These are phyloP conservation scores for Hypoxylon sp. DNA, from an alignment of 2,329 filamentous ascomycete species.

Conservation along the genomic window DNA sequence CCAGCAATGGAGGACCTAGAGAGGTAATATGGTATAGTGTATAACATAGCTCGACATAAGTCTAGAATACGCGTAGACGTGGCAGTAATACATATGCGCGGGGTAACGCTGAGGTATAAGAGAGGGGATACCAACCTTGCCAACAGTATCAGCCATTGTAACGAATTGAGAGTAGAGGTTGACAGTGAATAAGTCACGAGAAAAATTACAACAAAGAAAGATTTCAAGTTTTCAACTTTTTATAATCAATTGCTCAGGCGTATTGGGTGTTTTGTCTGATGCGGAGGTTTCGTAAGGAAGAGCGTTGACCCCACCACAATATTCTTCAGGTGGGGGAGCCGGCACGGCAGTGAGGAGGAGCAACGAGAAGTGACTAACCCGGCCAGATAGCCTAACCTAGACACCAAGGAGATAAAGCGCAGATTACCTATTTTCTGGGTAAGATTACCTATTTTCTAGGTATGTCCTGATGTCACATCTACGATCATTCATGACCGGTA, in stretches of 20 bases:
- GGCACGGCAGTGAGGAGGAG: constrained; percentile 41
- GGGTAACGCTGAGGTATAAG: constrained; percentile 23
- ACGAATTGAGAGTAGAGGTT: constrained; percentile 25
- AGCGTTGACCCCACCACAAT: constrained; percentile 38
- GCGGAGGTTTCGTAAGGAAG: constrained; percentile 38
- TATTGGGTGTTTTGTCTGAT: constrained; percentile 31
- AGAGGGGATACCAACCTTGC: constrained; percentile 58
- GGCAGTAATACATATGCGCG: constrained; percentile 31
- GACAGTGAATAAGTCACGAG: constrained; percentile 9
- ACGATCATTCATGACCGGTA: constrained; percentile 28
- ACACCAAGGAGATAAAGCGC: constrained; percentile 11
- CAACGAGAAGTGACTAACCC: constrained; percentile 17
- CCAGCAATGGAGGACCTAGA: background rate
- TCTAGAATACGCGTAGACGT: constrained; percentile 4
- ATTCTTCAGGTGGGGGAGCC: constrained; percentile 39
- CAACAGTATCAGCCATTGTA: constrained; percentile 63
- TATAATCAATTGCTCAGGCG: constrained; percentile 30
- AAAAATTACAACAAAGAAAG: constrained; percentile 19
- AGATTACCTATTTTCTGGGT: constrained; percentile 20
- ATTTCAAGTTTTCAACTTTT: constrained; percentile 31
- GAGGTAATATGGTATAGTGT: constrained; percentile 3
- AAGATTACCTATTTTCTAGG: constrained; percentile 20
- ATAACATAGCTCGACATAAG: background rate
- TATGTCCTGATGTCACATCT: constrained; percentile 36
- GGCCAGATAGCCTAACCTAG: background rate